Base-by-base conservation (phyloP, 148 eudicot species). In the Camellia lanceoleosa region DNA sequence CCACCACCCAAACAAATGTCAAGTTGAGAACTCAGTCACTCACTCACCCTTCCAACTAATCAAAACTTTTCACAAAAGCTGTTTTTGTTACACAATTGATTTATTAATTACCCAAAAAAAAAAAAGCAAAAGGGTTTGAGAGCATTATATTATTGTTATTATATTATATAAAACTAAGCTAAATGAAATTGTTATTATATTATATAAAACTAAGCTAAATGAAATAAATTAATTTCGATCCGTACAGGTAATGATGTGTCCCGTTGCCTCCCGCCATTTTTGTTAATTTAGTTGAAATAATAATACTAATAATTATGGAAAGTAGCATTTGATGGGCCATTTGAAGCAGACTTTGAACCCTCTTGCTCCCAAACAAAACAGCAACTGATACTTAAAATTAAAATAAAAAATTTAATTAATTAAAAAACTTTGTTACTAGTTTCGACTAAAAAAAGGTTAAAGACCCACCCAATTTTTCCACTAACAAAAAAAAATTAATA, bases 161-260 rank as follows among this genome's bases (percentile, higher is more conserved):
- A 66, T 66, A 66, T 16, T 8, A 55, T 55, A 8, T 7, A 55
- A 7, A 7, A 55, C 0, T 5, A 55, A 55, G 15, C 2, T 49
- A 20, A 65, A 77, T 52, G 80, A 9, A 52, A 52, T 60, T 23
- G 30, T 4, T 47, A 47, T 4, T 47, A 66, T 66, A 66, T 16
- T 8, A 55, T 55, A 8, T 7, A 55, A 7, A 7, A 55, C 0
- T 5, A 55, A 55, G 15, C 2, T 49, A 20, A 65, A 77, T 52
- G 80, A 9, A 52, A 52, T 60, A 60, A 79, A 79, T 3, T 79
- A 13, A 47, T 61, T 5, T 61, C 65, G 5, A 78, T 54, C 79
- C 85, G 85, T 79, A 83, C 85, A 62, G 68, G 75, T 56, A 68
- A 79, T 83, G 78, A 83, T 75, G 85, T 76, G 69, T 30, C 85